Evolutionary conservation across 202 grass and related monocot species (phyloP), one percentile per base, ranked within the genome.

Genomic region (Hordeum pubiflorum): DNA sequence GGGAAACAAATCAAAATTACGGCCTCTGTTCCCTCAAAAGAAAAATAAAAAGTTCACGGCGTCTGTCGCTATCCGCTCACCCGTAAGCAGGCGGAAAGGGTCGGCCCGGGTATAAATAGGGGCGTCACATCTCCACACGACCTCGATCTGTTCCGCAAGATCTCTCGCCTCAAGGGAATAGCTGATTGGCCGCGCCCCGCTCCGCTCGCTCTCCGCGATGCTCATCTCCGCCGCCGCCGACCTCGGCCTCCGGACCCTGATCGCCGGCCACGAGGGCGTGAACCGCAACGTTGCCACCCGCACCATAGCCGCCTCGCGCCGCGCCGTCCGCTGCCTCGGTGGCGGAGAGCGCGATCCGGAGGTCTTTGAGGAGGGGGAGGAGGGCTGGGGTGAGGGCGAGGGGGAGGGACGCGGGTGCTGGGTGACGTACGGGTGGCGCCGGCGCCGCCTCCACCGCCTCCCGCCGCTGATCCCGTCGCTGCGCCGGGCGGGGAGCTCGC

Each of bases 391-490:
- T 3, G 73, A 26, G 15, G 75, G 41, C 12, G 66, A 20, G 1
- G 74, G 50, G 0, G 81, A 78, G 38, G 41, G 37, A 6, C 50
- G 50, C 2, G 79, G 75, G 10, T 90, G 79, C 70, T 90, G 82
- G 91, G 85, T 85, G 33, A 60, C 59, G 40, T 93, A 93, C 79
- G 82, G 88, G 73, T 74, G 84, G 85, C 27, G 84, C 82, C 27
- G 75, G 33, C 32, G 81, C 6, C 43, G 20, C 1, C 57, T 55
- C 37, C 78, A 43, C 15, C 79, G 72, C 2, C 74, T 93, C 63
- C 91, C 91, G 7, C 91, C 91, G 15, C 70, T 37, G 82, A 83
- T 93, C 72, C 87, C 82, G 3, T 68, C 82, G 34, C 77, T 80
- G 43, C 71, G n/a, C 33, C 56, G 38, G 7, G 18, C 37, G 18